Percentiles rank a stretch among this genome's conserved stretches.
These are phyloP conservation scores for Aspergillus puulaauensis DNA, from an alignment of 2,329 filamentous ascomycete genomes.

Conservation along the genomic window DNA sequence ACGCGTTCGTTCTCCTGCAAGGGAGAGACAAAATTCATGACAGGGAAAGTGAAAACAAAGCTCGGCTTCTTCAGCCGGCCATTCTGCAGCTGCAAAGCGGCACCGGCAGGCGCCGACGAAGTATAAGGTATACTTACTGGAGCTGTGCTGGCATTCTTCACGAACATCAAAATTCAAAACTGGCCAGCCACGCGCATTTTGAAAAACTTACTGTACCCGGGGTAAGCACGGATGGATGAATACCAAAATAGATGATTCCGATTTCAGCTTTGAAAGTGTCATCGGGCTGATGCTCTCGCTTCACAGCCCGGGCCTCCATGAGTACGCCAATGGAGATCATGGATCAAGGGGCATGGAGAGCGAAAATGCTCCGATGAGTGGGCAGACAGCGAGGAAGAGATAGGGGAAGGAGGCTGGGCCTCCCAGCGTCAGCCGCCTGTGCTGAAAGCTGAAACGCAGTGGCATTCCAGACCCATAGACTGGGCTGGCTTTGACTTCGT, in stretches of 20 bases:
- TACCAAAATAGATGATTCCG: too few relatives aligned
- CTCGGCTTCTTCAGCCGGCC: neutral
- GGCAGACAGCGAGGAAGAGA: neutral
- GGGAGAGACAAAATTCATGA: neutral
- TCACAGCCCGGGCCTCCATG: neutral
- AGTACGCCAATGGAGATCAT: neutral
- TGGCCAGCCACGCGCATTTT: neutral
- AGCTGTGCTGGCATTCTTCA: neutral
- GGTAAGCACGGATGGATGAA: too few relatives aligned
- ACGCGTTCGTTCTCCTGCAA: neutral
- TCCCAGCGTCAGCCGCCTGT: neutral
- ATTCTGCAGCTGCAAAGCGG: neutral
- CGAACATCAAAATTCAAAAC: neutral
- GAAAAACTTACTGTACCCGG: neutral
- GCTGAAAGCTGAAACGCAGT: neutral
- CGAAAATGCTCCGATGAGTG: neutral
- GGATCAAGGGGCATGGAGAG: conserved; percentile 5
- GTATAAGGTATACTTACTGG: neutral
- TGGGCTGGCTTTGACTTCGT: neutral
- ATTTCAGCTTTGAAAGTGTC: neutral
- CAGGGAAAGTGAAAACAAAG: neutral
- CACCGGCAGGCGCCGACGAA: too few relatives aligned
- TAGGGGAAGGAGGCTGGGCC: neutral
- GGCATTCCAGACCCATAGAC: neutral
- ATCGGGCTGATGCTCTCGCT: neutral